Evolutionary conservation across 2,329 filamentous ascomycete species (phyloP), one percentile per base, ranked within the genome.

Genomic region (Fusarium chuoi): DNA sequence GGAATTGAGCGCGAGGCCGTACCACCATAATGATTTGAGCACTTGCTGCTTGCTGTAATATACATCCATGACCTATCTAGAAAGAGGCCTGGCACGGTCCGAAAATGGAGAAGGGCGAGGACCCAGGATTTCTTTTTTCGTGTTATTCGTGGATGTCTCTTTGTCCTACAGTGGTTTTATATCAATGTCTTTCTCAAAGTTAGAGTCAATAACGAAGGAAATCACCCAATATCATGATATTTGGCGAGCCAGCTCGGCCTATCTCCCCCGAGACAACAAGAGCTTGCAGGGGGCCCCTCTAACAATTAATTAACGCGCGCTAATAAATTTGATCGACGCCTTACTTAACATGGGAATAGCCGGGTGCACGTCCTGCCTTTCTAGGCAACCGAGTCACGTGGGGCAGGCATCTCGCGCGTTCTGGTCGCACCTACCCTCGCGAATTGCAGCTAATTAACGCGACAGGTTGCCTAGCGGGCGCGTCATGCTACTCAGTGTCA

Each of bases 401-500:
- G 71, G 51, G 7, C 35, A 44, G 38, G 24, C 52, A 58, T 62
- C 62, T 66, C 55, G 70, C 79, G 70, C 75, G 75, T 70, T 73
- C 68, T 71, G 70, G 65, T 71, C 68, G 70, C 57, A 68, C 60
- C 58, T 69, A 11, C 39, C 57, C 59, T 75, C 76, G 67, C 74
- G 72, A 76, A 46, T 26, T 35, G 65, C 22, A 70, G 74, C 68
- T 80, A 78, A 81, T 84, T 83, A 82, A 84, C 82, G 82, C 83
- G 82, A 75, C 51, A 49, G 80, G 78, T 81, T 83, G 81, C 82
- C 82, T 82, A 69, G 71, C 65, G 72, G 68, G 78, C 81, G 82
- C 81, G 82, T 82, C 80, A 81, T 82, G 81, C 71, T 63, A 55
- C 54, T 56, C 60, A 72, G 60, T 63, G 65, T 73, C 72, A 74